phyloP scores from a whole-genome alignment of 2,329 filamentous ascomycete species.

The Cucurbitaria berberidis region DNA sequence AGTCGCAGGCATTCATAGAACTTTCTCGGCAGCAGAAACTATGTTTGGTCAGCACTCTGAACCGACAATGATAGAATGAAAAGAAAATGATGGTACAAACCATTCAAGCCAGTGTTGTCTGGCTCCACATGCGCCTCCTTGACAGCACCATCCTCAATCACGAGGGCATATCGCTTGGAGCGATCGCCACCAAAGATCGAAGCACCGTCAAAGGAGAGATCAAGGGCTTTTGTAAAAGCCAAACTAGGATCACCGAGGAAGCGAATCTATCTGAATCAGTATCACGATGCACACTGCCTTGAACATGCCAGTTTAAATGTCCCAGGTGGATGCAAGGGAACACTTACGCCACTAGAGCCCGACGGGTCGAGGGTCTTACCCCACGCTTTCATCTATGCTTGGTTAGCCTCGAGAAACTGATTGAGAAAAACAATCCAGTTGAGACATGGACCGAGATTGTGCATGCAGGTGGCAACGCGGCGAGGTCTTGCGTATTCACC shows the following conservation, averaged over 20 bases:
- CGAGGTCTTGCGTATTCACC: constrained; percentile 13
- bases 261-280: constrained; percentile 68
- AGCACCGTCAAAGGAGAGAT: constrained; percentile 79
- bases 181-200: constrained; percentile 82
- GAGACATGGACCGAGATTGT: constrained; percentile 11
- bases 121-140: constrained; percentile 82
- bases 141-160: constrained; percentile 84
- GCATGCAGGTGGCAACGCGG: constrained; percentile 2
- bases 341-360: constrained; percentile 74
- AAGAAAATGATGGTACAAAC: constrained; percentile 55
- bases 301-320: not conserved
- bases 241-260: constrained; percentile 85
- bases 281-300: not conserved
- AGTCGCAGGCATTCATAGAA: constrained; percentile 20
- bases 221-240: constrained; percentile 81
- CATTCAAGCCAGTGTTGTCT: constrained; percentile 82
- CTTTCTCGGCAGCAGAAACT: constrained; percentile 45
- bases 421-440: not conserved
- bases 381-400: constrained; percentile 82
- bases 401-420: constrained; percentile 18
- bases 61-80: not conserved
- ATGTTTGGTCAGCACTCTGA: constrained; percentile 1
- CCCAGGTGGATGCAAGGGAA: not conserved
- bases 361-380: constrained; percentile 75
- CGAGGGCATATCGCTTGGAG: constrained; percentile 86